Percentiles rank a stretch among this genome's conserved stretches.
These are phyloP conservation scores for Diplodia intermedia DNA, from an alignment of 2,329 filamentous ascomycete species.

Conservation along the genomic window DNA sequence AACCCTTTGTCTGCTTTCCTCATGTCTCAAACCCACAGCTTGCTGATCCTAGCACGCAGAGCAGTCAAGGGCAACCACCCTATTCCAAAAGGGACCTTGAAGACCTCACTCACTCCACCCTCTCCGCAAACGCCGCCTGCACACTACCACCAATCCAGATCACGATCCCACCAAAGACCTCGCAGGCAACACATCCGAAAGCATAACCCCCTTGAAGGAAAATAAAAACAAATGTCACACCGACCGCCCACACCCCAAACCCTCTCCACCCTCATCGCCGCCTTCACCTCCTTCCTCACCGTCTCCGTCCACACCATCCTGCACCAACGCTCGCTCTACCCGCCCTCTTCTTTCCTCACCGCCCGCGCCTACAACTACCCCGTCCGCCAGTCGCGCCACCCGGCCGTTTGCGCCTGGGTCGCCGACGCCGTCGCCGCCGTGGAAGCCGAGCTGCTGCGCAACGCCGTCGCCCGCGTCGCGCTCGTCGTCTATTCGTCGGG, in stretches of 20 bases:
- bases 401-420: conserved; percentile 85
- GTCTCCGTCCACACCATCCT: conserved; percentile 86
- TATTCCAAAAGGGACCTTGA: not conserved
- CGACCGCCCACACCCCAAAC: conserved; percentile 38
- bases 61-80: not conserved
- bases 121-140: not conserved
- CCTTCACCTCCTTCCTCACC: conserved; percentile 81
- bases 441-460: conserved; percentile 68
- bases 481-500: conserved; percentile 60
- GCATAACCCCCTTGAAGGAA: no score
- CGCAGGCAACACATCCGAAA: not conserved
- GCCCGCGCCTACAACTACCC: conserved; percentile 83
- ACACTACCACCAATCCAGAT: not conserved
- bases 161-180: not conserved
- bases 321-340: conserved; percentile 82
- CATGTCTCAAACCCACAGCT: not conserved
- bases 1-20: not conserved
- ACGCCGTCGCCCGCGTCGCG: conserved; percentile 61
- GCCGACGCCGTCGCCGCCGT: conserved; percentile 78
- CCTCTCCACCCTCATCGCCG: conserved; percentile 66
- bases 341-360: conserved; percentile 75
- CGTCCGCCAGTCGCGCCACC: conserved; percentile 85
- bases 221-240: no score
- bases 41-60: not conserved
- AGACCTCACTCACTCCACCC: no score